These are phyloP conservation scores for Barbatosphaeria neglecta DNA, from an alignment of 495 filamentous ascomycete species.

Conservation along the genomic window DNA sequence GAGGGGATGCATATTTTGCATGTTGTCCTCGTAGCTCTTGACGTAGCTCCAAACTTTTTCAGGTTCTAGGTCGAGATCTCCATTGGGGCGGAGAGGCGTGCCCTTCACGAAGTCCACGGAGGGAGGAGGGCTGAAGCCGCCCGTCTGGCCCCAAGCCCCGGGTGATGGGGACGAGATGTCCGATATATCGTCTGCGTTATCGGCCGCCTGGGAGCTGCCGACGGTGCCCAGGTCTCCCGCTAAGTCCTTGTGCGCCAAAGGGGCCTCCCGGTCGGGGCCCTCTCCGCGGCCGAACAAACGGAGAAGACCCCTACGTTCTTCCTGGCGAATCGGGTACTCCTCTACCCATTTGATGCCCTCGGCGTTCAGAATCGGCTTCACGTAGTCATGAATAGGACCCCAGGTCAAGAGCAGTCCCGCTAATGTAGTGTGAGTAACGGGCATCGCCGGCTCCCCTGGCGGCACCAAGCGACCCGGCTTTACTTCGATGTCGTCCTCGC, in stretches of 20 bases:
- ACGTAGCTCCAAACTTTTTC: conserved; percentile 52
- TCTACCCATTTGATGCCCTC: conserved; percentile 50
- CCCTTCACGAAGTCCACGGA: conserved; percentile 18
- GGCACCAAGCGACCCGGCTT: conserved; percentile 32
- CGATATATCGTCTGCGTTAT: conserved; percentile 27
- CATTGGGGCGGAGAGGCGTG: conserved; percentile 45
- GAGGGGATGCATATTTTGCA: conserved; percentile 87
- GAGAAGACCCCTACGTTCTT: conserved; percentile 64
- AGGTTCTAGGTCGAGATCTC: conserved; percentile 52
- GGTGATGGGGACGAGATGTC: conserved; percentile 38
- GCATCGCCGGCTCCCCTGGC: conserved; percentile 52
- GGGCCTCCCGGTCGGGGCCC: conserved; percentile 37
- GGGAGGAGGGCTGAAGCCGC: conserved; percentile 31
- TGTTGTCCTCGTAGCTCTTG: conserved; percentile 61
- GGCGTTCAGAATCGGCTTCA: conserved; percentile 29
- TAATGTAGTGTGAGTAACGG: conserved; percentile 67
- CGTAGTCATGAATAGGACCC: conserved; percentile 49
- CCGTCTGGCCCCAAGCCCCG: conserved; percentile 36
- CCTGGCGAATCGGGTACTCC: conserved; percentile 53
- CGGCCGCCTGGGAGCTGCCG: conserved; percentile 12
- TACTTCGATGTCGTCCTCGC: conserved; percentile 30
- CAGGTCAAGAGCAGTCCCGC: conserved; percentile 68
- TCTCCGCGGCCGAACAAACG: conserved; percentile 72
- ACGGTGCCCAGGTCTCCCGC: conserved; percentile 12
- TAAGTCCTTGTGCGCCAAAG: conserved; percentile 13